Percentiles rank a stretch among this genome's conserved stretches.
Conservation (phyloP, 176 grass and related monocot genomes). For the Rhynchospora breviuscula region DNA sequence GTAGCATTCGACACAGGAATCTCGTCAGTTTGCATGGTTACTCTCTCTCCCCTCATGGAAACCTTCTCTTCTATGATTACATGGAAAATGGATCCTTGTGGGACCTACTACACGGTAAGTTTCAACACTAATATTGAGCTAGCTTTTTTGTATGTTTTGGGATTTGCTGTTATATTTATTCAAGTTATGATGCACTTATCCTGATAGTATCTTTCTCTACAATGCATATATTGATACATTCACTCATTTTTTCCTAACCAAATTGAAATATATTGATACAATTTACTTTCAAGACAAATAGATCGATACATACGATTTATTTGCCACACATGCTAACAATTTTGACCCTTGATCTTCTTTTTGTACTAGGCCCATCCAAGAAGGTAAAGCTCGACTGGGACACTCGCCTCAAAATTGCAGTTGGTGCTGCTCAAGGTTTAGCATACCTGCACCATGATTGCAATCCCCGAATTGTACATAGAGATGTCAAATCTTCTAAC, state of each 20-base stretch:
- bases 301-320: not conserved
- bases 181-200: not conserved
- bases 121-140: not conserved
- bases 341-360: not conserved
- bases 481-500: slow-evolving; percentile 98
- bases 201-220: not conserved
- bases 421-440: slow-evolving; percentile 83
- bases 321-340: not conserved
- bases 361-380: slow-evolving; percentile 77
- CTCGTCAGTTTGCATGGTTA: slow-evolving; percentile 92
- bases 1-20: slow-evolving; percentile 86
- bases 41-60: slow-evolving; percentile 84
- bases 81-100: slow-evolving; percentile 99
- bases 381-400: slow-evolving; percentile 98
- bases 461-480: slow-evolving; percentile 84
- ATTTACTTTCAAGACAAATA: not conserved
- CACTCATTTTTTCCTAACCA: not conserved
- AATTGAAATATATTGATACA: not conserved
- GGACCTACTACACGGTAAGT: slow-evolving; percentile 93
- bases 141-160: not conserved
- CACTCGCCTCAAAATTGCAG: slow-evolving; percentile 65
- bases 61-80: slow-evolving; percentile 97
- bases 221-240: not conserved
- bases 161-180: not conserved
- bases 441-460: slow-evolving; percentile 97